These are phyloP conservation scores for Hevea brasiliensis DNA, from an alignment of 345 rosid species.

Conservation along the genomic window DNA sequence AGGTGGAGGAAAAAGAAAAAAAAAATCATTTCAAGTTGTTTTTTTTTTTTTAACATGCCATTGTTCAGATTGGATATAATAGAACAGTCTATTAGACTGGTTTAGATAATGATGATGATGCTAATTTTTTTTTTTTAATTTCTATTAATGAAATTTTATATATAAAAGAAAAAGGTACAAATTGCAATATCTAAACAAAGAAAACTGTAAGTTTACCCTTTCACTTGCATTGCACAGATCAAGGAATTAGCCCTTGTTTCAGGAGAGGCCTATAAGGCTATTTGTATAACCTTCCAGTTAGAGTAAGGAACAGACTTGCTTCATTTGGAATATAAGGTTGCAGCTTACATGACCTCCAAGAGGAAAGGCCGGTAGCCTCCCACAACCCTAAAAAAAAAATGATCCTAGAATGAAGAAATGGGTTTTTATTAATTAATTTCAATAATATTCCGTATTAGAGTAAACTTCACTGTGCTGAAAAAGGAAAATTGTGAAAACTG, in stretches of 20 bases:
- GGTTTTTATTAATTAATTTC: neutral
- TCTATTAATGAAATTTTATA: too few species aligned
- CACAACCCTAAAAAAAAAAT: neutral
- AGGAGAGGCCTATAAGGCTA: neutral
- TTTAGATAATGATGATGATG: too few species aligned
- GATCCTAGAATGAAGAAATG: conserved; percentile 12
- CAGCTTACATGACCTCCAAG: conserved; percentile 8
- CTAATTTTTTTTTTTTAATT: too few species aligned
- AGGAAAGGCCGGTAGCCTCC: neutral
- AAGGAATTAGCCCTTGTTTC: neutral
- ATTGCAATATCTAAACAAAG: too few species aligned
- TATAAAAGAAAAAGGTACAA: too few species aligned
- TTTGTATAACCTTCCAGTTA: conserved; percentile 35
- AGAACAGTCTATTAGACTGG: too few species aligned
- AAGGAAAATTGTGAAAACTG: neutral
- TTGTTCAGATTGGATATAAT: too few species aligned
- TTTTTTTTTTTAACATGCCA: too few species aligned
- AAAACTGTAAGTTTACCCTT: neutral
- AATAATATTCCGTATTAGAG: neutral
- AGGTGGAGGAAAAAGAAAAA: too few species aligned
- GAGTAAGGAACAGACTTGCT: conserved; percentile 39
- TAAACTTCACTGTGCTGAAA: neutral
- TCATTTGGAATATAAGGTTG: conserved; percentile 42
- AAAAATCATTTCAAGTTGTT: too few species aligned
- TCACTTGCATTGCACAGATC: neutral